phyloP scores from a whole-genome alignment of 768 basidiomycete species.

The Leccinum boreale region DNA sequence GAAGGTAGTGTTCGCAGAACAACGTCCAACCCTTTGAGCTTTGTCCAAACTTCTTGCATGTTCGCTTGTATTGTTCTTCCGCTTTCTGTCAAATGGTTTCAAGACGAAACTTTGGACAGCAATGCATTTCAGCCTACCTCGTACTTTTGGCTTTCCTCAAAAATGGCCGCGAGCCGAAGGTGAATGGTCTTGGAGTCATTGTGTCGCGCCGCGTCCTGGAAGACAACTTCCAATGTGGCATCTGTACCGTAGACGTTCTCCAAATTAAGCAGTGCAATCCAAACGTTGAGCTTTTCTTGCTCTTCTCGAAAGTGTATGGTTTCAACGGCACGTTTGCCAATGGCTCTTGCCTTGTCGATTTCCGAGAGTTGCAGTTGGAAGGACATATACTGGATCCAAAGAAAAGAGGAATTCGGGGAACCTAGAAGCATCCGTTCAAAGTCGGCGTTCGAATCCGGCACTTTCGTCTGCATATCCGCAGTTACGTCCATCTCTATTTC shows the following conservation, averaged over 20 bases:
- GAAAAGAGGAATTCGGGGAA: slow-evolving; percentile 94
- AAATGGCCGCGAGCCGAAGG: slow-evolving; percentile 78
- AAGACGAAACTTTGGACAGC: not conserved
- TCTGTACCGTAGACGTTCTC: slow-evolving; percentile 92
- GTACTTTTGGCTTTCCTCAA: slow-evolving; percentile 77
- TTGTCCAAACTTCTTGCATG: slow-evolving; percentile 90
- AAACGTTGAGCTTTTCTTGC: slow-evolving; percentile 92
- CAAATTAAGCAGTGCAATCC: slow-evolving; percentile 94
- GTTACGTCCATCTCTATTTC: slow-evolving; percentile 79
- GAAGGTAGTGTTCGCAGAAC: slow-evolving; percentile 81
- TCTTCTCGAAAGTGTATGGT: slow-evolving; percentile 96
- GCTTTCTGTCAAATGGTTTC: slow-evolving; percentile 59
- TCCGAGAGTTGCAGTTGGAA: slow-evolving; percentile 97
- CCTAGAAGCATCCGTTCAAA: slow-evolving; percentile 92
- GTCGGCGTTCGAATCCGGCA: slow-evolving; percentile 89
- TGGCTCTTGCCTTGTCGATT: slow-evolving; percentile 88
- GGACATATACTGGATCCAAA: slow-evolving; percentile 99
- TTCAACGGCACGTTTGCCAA: slow-evolving; percentile 77
- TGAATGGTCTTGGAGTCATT: slow-evolving; percentile 94
- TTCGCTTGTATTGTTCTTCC: slow-evolving; percentile 86
- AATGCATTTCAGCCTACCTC: slow-evolving; percentile 48
- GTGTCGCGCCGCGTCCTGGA: slow-evolving; percentile 85
- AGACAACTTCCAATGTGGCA: slow-evolving; percentile 70
- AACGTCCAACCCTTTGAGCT: slow-evolving; percentile 94
- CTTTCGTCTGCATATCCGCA: slow-evolving; percentile 79